Base-by-base conservation (phyloP, 306 rosid species). In the Calophaca sinica region DNA sequence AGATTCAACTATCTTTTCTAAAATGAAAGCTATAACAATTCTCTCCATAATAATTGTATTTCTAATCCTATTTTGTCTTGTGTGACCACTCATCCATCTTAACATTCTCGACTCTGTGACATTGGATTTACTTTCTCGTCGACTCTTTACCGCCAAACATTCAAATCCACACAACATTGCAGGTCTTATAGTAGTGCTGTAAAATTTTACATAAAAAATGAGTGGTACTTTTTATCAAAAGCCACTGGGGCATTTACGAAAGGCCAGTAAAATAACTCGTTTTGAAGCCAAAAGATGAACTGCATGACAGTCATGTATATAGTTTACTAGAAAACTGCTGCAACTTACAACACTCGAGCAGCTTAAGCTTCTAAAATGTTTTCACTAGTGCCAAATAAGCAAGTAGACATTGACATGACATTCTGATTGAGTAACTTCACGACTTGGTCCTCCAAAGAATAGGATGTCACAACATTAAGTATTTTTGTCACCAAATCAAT, bases 1-100 rank as follows among this genome's bases (percentile, higher is more conserved):
- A 28, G 61, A 54, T 28, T 55, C 33, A 54, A 54, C 61, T 7
- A 9, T 54, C 26, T 54, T 54, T 54, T 60, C 66, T 60, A 60
- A 8, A 33, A n/a, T 33, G 45, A 13, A 13, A 60, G 44, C 35
- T 33, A 13, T 60, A 42, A 33, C 44, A 35, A 60, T 60, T 60
- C 33, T 54, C 5, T 5, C 42, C 31, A 26, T 44, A 44, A 44
- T 42, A 42, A 42, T 9, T 44, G 10, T 8, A 44, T 44, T 44
- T 12, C 49, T 3, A 3, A 9, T 44, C 49, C 9, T 44, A 44
- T 9, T 44, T 44, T 44, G 12, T 44, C 26, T 20, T 20, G 26
- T 44, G 11, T 44, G 10, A 44, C 12, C 49, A 9, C 10, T 44
- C 9, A 44, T 44, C 49, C 49, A 44, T 44, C 49, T 44, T 44